phyloP scores from a whole-genome alignment of 176 grass and related monocot genomes.

The Musa beccarii region DNA sequence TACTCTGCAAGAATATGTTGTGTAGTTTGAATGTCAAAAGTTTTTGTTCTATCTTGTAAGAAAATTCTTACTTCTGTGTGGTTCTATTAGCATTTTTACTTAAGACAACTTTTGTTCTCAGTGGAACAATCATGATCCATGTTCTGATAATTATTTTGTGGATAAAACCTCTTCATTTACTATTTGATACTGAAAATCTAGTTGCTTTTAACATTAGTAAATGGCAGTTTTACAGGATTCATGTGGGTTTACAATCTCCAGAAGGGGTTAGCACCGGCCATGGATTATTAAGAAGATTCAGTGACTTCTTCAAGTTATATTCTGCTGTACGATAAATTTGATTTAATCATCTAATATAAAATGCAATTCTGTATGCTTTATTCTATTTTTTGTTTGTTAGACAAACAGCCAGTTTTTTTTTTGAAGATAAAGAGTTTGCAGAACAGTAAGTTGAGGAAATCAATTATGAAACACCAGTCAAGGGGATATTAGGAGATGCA shows the following conservation, averaged over 20 bases:
- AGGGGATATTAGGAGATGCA: no score
- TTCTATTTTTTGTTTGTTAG: background rate
- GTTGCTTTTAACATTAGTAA: conserved; percentile 59
- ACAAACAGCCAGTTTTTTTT: background rate
- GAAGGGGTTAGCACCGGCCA: conserved; percentile 85
- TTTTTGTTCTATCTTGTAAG: no score
- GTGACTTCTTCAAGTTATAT: conserved; percentile 75
- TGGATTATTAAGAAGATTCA: conserved; percentile 79
- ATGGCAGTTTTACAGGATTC: conserved; percentile 99
- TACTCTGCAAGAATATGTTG: no score
- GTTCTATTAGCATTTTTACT: no score
- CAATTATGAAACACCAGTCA: no score
- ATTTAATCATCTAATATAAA: background rate
- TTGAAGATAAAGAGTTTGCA: background rate
- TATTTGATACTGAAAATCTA: background rate
- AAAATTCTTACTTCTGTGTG: no score
- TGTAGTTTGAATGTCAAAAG: no score
- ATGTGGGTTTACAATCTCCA: conserved; percentile 94
- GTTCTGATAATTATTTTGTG: no score
- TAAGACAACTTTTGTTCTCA: no score
- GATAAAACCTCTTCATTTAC: background rate
- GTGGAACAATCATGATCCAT: no score
- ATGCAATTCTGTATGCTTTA: conserved; percentile 17
- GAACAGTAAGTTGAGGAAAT: no score
- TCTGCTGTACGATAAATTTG: conserved; percentile 56